phyloP scores from a whole-genome alignment of 768 basidiomycete genomes.

The Tephrocybe sp. region DNA sequence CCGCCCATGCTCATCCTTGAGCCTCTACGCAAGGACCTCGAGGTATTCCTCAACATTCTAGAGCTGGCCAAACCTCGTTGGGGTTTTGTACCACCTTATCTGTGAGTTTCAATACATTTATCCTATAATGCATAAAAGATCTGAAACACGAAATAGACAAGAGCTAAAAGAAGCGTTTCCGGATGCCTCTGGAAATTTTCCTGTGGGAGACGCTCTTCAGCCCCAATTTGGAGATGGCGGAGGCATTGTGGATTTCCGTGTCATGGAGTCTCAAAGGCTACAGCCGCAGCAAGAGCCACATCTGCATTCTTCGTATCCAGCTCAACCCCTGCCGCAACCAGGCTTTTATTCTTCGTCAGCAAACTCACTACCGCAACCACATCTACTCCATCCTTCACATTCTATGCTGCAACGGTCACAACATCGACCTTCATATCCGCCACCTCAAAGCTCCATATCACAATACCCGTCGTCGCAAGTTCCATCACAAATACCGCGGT shows the following conservation, averaged over 20 bases:
- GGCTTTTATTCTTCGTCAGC: not conserved
- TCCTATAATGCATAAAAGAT: not conserved
- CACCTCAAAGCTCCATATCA: not conserved
- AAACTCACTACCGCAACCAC: constrained; percentile 2
- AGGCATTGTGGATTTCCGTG: not conserved
- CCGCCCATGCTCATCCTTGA: constrained; percentile 33
- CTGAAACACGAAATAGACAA: constrained; percentile 10
- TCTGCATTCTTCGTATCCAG: not conserved
- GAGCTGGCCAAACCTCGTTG: constrained; percentile 34
- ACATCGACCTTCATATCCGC: not conserved
- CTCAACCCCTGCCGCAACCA: not conserved
- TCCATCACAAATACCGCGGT: not conserved
- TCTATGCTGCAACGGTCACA: not conserved
- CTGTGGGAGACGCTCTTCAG: not conserved
- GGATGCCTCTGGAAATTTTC: not conserved
- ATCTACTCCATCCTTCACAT: not conserved
- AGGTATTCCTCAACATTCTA: constrained; percentile 43
- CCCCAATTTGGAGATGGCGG: not conserved
- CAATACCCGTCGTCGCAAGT: not conserved
- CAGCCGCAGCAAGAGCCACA: not conserved
- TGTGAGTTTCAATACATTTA: constrained; percentile 30
- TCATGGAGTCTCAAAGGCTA: not conserved
- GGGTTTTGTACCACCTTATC: constrained; percentile 28
- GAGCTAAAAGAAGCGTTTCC: constrained; percentile 14
- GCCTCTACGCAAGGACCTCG: constrained; percentile 35